A percentile compares a stretch with the other conserved stretches of the same genome.
These are phyloP conservation scores for Marchantia paleacea DNA, from an alignment of 225 moss, liverwort and hornwort genomes.

Conservation along the genomic window DNA sequence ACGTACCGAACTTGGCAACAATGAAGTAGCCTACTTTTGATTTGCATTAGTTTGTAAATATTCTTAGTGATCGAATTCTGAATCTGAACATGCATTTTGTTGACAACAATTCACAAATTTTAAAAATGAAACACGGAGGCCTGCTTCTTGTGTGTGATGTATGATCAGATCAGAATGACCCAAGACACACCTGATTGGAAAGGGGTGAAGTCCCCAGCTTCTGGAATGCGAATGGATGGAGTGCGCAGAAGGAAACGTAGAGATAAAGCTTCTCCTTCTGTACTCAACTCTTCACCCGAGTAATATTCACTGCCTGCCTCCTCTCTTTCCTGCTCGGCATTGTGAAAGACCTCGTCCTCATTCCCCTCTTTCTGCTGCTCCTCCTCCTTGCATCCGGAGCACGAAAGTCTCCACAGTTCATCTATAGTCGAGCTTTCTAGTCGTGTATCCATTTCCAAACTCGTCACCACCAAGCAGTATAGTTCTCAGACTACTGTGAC, in stretches of 20 bases:
- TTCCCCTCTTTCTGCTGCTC: neutral
- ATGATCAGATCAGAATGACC: neutral
- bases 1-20: too few relatives aligned
- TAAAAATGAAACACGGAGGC: too few relatives aligned
- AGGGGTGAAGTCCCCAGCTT: slow-evolving; percentile 9
- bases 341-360: slow-evolving; percentile 14
- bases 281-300: slow-evolving; percentile 1
- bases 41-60: too few relatives aligned
- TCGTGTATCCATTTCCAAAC: slow-evolving; percentile 6
- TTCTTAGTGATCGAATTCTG: too few relatives aligned
- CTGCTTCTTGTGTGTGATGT: neutral
- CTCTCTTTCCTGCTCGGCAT: slow-evolving; percentile 18
- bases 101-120: too few relatives aligned
- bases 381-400: neutral
- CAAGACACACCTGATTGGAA: neutral
- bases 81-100: too few relatives aligned
- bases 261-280: neutral
- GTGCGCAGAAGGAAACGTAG: slow-evolving; percentile 7
- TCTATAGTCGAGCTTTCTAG: slow-evolving; percentile 32
- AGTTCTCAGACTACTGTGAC: too few relatives aligned
- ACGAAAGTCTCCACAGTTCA: slow-evolving; percentile 33
- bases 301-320: slow-evolving; percentile 4
- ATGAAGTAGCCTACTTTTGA: too few relatives aligned
- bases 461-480: neutral
- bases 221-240: slow-evolving; percentile 28